Conservation (phyloP, 768 basidiomycete species). For the Tylopilus sp. region DNA sequence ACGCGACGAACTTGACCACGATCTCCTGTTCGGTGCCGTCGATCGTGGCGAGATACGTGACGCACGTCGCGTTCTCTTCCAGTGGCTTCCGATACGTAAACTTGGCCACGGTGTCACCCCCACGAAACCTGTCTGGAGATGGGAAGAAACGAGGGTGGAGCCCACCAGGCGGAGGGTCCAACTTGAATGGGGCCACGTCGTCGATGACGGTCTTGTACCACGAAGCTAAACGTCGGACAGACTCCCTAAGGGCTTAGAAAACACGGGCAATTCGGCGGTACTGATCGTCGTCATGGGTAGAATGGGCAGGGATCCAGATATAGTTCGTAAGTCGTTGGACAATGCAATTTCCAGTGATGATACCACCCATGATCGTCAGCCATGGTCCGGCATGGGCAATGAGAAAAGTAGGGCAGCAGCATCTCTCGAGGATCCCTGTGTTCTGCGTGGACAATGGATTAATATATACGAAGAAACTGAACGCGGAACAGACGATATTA, state of each 20-base stretch:
- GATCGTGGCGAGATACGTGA: conserved; percentile 23
- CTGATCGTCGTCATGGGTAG: conserved; percentile 15
- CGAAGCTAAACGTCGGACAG: conserved; percentile 3
- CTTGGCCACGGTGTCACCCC: background rate
- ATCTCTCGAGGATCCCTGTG: background rate
- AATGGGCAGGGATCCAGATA: conserved; percentile 23
- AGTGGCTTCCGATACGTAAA: conserved; percentile 11
- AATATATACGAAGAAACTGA: too few species aligned
- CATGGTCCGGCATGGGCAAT: conserved; percentile 18
- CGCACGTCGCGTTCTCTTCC: conserved; percentile 15
- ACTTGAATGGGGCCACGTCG: background rate
- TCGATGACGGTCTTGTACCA: conserved; percentile 27
- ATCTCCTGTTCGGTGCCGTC: conserved; percentile 5
- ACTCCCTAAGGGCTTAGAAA: conserved; percentile 18
- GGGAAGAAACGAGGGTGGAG: conserved; percentile 25
- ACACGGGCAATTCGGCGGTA: conserved; percentile 11
- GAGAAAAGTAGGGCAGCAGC: conserved; percentile 32
- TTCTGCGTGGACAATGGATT: background rate
- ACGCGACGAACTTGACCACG: conserved; percentile 38
- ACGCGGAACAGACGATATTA: too few species aligned
- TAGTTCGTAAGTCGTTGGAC: conserved; percentile 35
- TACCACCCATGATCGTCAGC: conserved; percentile 32
- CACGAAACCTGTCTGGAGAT: conserved; percentile 1
- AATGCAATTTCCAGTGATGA: conserved; percentile 26
- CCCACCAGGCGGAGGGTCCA: background rate